Conservation (phyloP, 805 yeast species). For the Saccharomycopsis guyanensis region DNA sequence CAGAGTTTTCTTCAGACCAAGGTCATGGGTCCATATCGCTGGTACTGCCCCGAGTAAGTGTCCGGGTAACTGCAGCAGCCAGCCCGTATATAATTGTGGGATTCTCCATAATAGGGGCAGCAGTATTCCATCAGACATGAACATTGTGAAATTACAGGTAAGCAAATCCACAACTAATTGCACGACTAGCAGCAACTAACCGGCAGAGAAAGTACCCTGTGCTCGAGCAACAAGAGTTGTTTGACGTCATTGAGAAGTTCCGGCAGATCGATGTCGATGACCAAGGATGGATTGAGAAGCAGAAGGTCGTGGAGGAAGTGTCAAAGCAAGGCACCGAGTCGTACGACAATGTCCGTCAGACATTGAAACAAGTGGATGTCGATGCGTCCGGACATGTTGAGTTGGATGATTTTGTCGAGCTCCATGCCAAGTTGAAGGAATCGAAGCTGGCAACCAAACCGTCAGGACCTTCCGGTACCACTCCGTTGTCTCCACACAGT, state of each 20-base stretch:
- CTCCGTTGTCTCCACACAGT: constrained; percentile 13
- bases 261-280: constrained; percentile 80
- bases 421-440: constrained; percentile 74
- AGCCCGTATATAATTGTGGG: no score
- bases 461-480: constrained; percentile 25
- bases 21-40: no score
- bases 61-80: no score
- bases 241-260: constrained; percentile 79
- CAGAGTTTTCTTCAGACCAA: no score
- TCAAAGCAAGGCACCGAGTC: constrained; percentile 72
- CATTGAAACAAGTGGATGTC: constrained; percentile 81
- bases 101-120: no score
- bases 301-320: constrained; percentile 76
- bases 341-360: constrained; percentile 90
- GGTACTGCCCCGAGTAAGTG: no score
- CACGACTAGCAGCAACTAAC: neutral
- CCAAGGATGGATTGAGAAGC: constrained; percentile 91
- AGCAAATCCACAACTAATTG: constrained; percentile 23
- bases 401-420: constrained; percentile 84
- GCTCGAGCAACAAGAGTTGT: constrained; percentile 79
- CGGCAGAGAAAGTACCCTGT: constrained; percentile 76
- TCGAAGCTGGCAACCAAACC: constrained; percentile 25
- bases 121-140: constrained; percentile 43
- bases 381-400: constrained; percentile 98
- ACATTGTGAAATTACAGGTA: constrained; percentile 56